Conservation (phyloP, 2,329 filamentous ascomycete species). For the Colletotrichum chrysophilum region DNA sequence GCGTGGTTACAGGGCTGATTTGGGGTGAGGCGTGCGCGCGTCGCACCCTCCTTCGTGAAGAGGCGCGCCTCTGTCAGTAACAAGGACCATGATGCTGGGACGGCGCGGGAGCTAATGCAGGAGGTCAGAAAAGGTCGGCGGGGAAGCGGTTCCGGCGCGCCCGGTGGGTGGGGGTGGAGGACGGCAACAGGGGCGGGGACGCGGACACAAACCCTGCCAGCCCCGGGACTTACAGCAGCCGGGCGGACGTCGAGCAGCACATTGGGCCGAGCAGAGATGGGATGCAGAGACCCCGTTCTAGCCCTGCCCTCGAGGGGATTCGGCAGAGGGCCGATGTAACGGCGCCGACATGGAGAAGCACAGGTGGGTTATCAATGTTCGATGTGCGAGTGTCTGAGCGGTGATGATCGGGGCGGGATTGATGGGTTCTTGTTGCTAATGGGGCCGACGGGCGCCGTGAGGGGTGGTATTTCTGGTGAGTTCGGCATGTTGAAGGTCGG, state of each 20-base stretch:
- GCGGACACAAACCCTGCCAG: background rate
- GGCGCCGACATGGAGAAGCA: background rate
- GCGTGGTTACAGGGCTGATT: background rate
- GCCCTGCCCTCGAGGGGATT: background rate
- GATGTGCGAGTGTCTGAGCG: conserved; percentile 5
- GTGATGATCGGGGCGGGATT: background rate
- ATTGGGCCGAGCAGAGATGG: background rate
- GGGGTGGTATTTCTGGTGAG: background rate
- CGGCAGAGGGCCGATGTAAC: conserved; percentile 6
- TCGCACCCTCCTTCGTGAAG: background rate
- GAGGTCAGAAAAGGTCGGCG: background rate
- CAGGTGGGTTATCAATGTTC: background rate
- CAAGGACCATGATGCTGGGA: conserved; percentile 4
- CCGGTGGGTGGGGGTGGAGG: background rate
- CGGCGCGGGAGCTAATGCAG: conserved; percentile 16
- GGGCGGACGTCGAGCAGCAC: background rate
- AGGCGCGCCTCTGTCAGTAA: background rate
- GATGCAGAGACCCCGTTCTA: background rate
- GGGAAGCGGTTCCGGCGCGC: background rate
- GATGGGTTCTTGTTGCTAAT: background rate
- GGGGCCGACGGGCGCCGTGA: background rate
- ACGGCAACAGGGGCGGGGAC: background rate
- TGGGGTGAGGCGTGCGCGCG: background rate
- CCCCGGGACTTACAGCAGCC: background rate
- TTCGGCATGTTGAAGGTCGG: background rate